Conservation (phyloP, 257 asterid species). For the Mitragyna speciosa region DNA sequence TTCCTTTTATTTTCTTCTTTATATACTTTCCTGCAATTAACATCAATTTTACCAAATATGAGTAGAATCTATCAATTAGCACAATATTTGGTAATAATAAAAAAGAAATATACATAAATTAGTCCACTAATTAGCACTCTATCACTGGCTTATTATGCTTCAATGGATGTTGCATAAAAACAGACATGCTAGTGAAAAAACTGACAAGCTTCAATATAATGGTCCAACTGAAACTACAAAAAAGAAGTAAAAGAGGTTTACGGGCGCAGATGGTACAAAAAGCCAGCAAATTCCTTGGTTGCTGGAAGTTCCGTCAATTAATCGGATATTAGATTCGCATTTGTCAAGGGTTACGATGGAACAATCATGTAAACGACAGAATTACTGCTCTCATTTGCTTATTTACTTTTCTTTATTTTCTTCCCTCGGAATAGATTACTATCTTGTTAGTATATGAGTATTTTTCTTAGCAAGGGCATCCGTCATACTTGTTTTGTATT, state of each 20-base stretch:
- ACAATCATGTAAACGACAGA: neutral
- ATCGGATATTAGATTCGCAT: neutral
- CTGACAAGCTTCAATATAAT: slow-evolving; percentile 3
- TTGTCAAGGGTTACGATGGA: neutral
- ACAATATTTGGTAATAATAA: no score
- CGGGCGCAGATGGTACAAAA: neutral
- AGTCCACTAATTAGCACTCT: no score
- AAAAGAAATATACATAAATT: no score
- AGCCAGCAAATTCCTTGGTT: neutral
- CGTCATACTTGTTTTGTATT: neutral
- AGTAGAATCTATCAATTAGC: no score
- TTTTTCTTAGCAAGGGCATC: no score
- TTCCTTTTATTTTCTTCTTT: no score
- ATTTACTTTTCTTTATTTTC: neutral
- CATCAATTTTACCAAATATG: no score
- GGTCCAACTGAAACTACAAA: neutral
- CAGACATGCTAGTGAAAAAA: neutral
- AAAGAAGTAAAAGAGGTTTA: neutral
- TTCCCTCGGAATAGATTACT: no score
- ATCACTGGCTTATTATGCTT: no score
- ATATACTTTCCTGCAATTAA: no score
- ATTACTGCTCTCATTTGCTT: neutral
- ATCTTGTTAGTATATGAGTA: no score
- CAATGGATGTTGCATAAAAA: neutral
- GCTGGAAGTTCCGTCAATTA: slow-evolving; percentile 3